Percentiles rank a stretch among this genome's conserved stretches.
Conservation (phyloP, 768 basidiomycete genomes). For the Trametes elegans region DNA sequence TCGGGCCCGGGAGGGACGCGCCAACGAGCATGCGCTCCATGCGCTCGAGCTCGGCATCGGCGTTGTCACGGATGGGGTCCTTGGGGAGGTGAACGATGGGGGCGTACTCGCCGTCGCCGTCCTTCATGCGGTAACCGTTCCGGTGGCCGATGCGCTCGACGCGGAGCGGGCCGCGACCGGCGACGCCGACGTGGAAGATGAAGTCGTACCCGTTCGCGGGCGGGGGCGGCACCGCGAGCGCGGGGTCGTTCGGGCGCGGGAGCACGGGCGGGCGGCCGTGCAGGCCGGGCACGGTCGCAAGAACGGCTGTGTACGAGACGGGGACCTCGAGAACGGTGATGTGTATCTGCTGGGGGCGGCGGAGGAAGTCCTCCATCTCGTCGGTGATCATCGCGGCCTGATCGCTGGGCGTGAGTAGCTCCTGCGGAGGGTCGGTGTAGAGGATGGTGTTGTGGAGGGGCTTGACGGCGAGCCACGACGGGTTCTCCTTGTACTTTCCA, state of each 20-base stretch:
- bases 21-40: conserved; percentile 38
- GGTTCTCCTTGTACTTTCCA: conserved; percentile 40
- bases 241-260: conserved; percentile 38
- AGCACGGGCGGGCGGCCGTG: conserved; percentile 57
- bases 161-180: conserved; percentile 57
- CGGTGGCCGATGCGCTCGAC: conserved; percentile 67
- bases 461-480: conserved; percentile 70
- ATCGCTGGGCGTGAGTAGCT: conserved; percentile 25
- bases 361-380: conserved; percentile 20
- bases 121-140: conserved; percentile 67
- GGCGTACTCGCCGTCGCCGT: conserved; percentile 56
- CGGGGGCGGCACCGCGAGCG: conserved; percentile 39
- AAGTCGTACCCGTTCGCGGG: conserved; percentile 59
- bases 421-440: conserved; percentile 31
- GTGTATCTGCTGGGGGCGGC: conserved; percentile 42
- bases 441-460: conserved; percentile 58
- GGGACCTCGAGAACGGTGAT: conserved; percentile 60
- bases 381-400: conserved; percentile 22
- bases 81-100: conserved; percentile 37
- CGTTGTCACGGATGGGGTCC: conserved; percentile 40
- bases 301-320: conserved; percentile 56
- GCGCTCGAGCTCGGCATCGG: conserved; percentile 38
- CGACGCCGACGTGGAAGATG: conserved; percentile 69
- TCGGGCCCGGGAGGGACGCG: conserved; percentile 2
- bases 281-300: conserved; percentile 52